These are phyloP conservation scores for Volvox africanus DNA, from an alignment of 139 green algal genomes.

Conservation along the genomic window DNA sequence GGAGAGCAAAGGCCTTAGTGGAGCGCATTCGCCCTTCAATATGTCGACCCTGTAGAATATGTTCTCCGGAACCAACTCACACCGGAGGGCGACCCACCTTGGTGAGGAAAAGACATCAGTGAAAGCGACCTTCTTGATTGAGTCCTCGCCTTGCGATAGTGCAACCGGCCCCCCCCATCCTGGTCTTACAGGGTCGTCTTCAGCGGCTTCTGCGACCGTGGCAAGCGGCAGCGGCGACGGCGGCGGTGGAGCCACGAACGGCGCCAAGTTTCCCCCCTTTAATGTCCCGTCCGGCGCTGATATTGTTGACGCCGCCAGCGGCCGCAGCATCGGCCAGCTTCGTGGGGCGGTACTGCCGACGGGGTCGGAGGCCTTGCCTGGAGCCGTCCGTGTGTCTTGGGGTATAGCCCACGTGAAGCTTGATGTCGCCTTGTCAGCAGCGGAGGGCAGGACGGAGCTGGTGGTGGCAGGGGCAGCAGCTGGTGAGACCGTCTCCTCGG, in stretches of 20 bases:
- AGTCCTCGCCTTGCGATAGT: too few relatives aligned
- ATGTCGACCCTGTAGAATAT: too few relatives aligned
- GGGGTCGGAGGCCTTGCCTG: slow-evolving; percentile 11
- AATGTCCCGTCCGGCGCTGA: not conserved
- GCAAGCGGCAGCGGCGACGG: not conserved
- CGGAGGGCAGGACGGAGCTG: not conserved
- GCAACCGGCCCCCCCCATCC: too few relatives aligned
- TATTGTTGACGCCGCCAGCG: slow-evolving; percentile 11
- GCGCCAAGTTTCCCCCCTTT: not conserved
- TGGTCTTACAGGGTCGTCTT: not conserved
- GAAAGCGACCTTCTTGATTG: too few relatives aligned
- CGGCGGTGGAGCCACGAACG: not conserved
- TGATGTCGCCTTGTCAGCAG: slow-evolving; percentile 6
- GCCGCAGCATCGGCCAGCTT: slow-evolving; percentile 22
- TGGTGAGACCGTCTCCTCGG: too few relatives aligned
- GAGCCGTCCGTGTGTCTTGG: slow-evolving; percentile 25
- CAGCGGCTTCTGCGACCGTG: not conserved
- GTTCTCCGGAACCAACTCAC: too few relatives aligned
- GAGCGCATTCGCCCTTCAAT: too few relatives aligned
- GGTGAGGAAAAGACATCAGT: too few relatives aligned
- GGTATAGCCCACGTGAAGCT: slow-evolving; percentile 69
- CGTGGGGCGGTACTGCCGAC: not conserved
- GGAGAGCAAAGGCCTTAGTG: too few relatives aligned
- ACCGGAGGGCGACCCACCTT: too few relatives aligned
- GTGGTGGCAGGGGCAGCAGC: not conserved